Conservation (phyloP, 768 basidiomycete genomes). For the Multifurca ochricompacta region DNA sequence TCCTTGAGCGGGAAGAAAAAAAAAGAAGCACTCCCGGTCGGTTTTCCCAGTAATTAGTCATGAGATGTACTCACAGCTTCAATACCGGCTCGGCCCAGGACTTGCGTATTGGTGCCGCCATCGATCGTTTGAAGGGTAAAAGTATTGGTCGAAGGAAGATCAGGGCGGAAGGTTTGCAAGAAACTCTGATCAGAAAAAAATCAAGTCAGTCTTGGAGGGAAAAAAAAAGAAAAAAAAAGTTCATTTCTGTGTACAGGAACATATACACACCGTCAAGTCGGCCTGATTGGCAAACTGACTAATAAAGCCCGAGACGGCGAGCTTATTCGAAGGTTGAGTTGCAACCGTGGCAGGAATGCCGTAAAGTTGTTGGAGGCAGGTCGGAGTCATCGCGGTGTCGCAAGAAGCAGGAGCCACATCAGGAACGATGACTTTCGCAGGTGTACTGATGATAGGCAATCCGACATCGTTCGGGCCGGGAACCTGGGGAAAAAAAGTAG, state of each 20-base stretch:
- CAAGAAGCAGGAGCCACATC: neutral
- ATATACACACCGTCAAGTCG: slow-evolving; percentile 13
- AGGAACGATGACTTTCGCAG: neutral
- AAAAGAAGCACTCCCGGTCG: too few relatives aligned
- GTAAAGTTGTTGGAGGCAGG: slow-evolving; percentile 22
- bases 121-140: slow-evolving; percentile 21
- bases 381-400: slow-evolving; percentile 18
- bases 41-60: too few relatives aligned
- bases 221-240: too few relatives aligned
- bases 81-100: slow-evolving; percentile 10
- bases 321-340: slow-evolving; percentile 12
- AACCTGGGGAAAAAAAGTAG: slow-evolving; percentile 4
- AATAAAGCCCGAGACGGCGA: slow-evolving; percentile 21
- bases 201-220: neutral
- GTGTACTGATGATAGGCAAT: neutral
- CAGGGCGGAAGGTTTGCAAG: slow-evolving; percentile 12
- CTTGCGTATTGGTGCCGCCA: slow-evolving; percentile 21
- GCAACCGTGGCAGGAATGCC: slow-evolving; percentile 17
- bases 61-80: slow-evolving; percentile 17
- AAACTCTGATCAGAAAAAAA: slow-evolving; percentile 6
- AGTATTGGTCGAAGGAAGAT: slow-evolving; percentile 11
- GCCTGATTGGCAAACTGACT: slow-evolving; percentile 20
- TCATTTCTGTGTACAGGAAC: too few relatives aligned
- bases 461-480: neutral
- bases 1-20: slow-evolving; percentile 12